Evolutionary conservation across 306 rosid species (phyloP), one percentile per base, ranked within the genome.

Genomic region (Ormosia semicastrata): DNA sequence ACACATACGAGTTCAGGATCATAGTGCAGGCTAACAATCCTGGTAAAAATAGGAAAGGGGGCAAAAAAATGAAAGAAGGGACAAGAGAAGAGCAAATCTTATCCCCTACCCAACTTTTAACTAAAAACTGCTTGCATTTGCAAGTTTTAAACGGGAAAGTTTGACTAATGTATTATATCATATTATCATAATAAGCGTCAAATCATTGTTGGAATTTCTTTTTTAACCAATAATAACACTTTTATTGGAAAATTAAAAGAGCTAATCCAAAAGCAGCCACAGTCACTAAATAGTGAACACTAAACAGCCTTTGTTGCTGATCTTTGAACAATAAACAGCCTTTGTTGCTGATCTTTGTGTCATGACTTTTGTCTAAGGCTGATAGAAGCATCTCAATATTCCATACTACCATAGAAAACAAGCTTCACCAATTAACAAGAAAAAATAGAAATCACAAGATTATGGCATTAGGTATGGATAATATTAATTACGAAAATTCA

Each of bases 331-430:
- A 7, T 1, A 37, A 72, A 58, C 34, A 49, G 52, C 3, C 43
- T 44, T 24, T 24, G 58, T 49, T 47, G 37, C 47, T 59, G 56
- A 60, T 34, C 47, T 37, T 18, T 43, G 70, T 49, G 32, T 53
- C 14, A 14, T 5, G 32, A 40, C 49, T 80, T 73, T 29, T 6
- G 44, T 63, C 50, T 54, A 63, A 66, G 43, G 39, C 30, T 36
- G 18, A 75, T 63, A 71, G 36, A 71, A 81, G 44, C 1, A 63
- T 43, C 72, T 63, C 47, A 56, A 70, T 15, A 63, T 69, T 52
- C 69, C 62, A 65, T 71, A 65, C 71, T 3, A 56, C 66, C 72
- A 71, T 63, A 54, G 24, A 24, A 24, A 24, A 24, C 24, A 24
- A 24, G 24, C 24, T 24, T 24, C 24, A 24, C 0, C 24, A 24